These are phyloP conservation scores for Delitschia confertaspora DNA, from an alignment of 495 filamentous ascomycete species.

Conservation along the genomic window DNA sequence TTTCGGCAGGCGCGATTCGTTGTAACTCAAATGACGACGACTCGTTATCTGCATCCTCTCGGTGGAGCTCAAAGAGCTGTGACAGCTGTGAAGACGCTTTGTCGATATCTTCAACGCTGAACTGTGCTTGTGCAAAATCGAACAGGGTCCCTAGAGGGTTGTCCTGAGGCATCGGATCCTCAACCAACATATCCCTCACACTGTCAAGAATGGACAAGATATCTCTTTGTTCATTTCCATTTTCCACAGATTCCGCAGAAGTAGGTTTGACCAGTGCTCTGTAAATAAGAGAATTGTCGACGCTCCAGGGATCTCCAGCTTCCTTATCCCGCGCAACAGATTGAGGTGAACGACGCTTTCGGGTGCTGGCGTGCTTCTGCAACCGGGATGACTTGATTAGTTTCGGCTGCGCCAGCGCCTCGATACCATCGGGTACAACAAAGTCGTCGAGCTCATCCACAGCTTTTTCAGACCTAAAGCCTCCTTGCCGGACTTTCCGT, in stretches of 20 bases:
- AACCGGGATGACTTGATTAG: no score
- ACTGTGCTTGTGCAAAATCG: background rate
- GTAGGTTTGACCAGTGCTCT: background rate
- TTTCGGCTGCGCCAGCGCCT: background rate
- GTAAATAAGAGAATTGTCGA: constrained; percentile 2
- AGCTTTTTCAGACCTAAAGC: background rate
- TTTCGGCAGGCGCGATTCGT: constrained; percentile 2
- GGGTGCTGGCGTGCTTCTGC: background rate
- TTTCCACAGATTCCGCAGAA: background rate
- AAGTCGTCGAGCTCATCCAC: constrained; percentile 19
- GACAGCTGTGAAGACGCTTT: constrained; percentile 12
- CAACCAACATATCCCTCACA: background rate
- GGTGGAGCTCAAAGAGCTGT: background rate
- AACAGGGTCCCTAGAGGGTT: constrained; percentile 1
- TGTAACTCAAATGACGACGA: constrained; percentile 1
- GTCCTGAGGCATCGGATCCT: background rate
- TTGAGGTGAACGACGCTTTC: background rate
- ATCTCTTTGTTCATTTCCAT: background rate
- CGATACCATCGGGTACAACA: constrained; percentile 23
- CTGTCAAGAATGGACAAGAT: background rate
- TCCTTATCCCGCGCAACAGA: background rate
- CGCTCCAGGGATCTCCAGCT: background rate
- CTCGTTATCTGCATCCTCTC: background rate
- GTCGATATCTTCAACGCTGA: constrained; percentile 17
- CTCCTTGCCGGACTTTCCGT: no score